Evolutionary conservation across 1,284 basidiomycete species (phyloP), one percentile per base, ranked within the genome.

Genomic region (Pseudozyma tsukubaensis): DNA sequence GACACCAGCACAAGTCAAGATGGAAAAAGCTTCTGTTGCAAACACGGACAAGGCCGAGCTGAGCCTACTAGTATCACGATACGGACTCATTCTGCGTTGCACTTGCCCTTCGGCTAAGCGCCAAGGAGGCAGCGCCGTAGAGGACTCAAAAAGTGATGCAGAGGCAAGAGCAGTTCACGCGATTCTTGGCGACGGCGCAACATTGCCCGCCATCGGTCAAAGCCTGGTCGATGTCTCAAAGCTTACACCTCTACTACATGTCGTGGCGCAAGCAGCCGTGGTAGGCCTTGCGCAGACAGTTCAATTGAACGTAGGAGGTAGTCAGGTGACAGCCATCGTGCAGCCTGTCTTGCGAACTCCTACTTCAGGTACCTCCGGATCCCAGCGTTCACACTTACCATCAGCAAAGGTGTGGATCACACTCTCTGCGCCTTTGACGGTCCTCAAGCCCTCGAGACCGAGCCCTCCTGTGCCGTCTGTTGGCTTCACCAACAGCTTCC

Each of bases 331-430:
- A 6, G 67, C 67, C 0, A 45, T 43, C 4, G 45, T 70, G 9
- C 67, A 64, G 54, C 67, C 67, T 6, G 59, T 64, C 4, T 34
- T 70, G 7, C 36, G 58, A n/a, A 47, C 24, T 8, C 21, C 37
- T 6, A 5, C 4, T 10, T 12, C 16, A 6, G 16, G 16, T 3
- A 12, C 34, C 8, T 12, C 24, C 13, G 36, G 40, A 4, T 4
- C n/a, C 3, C 32, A 44, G 13, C 50, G 51, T 21, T 9, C 48
- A 7, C 32, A 32, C 3, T 24, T 44, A 13, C 45, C 59, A 10
- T 54, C 55, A 7, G 59, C 54, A 10, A 68, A 68, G 44, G 59
- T 68, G 5, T 68, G 59, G 65, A 45, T 68, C n/a, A 58, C 50
- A 11, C 36, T 68, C 7, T 58, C 50, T 6, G 50, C 55, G 11